phyloP scores from a whole-genome alignment of 2,329 filamentous ascomycete genomes.

The Phyllosticta citrichinensis region DNA sequence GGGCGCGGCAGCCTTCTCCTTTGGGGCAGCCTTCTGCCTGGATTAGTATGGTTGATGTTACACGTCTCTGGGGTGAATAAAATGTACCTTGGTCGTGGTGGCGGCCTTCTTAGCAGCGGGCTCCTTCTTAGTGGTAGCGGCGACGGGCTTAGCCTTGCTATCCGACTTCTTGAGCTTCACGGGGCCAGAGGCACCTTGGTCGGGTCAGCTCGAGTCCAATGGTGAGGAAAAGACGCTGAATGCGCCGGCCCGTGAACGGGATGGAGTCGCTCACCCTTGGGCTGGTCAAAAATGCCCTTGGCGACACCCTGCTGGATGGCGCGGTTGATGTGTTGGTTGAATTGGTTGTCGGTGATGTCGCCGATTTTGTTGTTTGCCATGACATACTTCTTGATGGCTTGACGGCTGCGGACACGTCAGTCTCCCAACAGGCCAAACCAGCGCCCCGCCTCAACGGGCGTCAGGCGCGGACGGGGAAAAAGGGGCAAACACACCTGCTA shows the following conservation, averaged over 20 bases:
- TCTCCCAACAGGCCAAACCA: conserved; percentile 18
- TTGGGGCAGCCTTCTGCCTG: conserved; percentile 18
- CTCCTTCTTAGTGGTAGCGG: conserved; percentile 23
- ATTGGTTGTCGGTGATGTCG: conserved; percentile 44
- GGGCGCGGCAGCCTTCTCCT: conserved; percentile 31
- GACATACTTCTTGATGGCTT: conserved; percentile 67
- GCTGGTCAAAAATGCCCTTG: conserved; percentile 77
- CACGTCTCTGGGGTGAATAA: not conserved
- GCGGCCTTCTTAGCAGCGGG: conserved; percentile 9
- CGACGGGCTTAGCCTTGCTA: conserved; percentile 20
- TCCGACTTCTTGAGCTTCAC: conserved; percentile 88
- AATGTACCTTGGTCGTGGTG: conserved; percentile 11
- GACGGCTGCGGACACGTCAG: conserved; percentile 45
- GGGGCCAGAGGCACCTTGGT: conserved; percentile 66
- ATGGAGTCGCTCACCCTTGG: conserved; percentile 62
- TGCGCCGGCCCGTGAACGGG: conserved; percentile 11
- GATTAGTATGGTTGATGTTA: not conserved
- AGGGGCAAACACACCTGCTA: conserved; percentile 49
- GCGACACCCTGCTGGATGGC: conserved; percentile 74
- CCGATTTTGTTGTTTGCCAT: conserved; percentile 59
- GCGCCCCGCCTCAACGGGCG: conserved; percentile 16
- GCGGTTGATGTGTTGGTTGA: conserved; percentile 75
- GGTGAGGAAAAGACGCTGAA: conserved; percentile 3
- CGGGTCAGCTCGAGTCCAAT: not conserved
- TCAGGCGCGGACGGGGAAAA: conserved; percentile 16